These are phyloP conservation scores for Astrothelium subdiscretum DNA, from an alignment of 495 filamentous ascomycete genomes.

Conservation along the genomic window DNA sequence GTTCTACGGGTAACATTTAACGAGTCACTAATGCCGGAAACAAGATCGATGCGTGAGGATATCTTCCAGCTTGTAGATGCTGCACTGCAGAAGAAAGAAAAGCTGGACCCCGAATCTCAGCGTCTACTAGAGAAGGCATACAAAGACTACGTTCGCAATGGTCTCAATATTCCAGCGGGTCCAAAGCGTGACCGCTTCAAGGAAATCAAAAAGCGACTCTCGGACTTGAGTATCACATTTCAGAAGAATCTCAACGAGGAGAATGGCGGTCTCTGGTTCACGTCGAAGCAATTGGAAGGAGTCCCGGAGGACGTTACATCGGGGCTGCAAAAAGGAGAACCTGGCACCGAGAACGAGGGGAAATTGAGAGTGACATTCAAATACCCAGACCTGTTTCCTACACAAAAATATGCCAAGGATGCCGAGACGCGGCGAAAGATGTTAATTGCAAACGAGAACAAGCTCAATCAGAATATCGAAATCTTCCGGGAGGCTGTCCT, in stretches of 20 bases:
- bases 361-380: conserved; percentile 58
- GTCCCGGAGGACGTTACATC: conserved; percentile 51
- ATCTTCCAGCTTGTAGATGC: conserved; percentile 52
- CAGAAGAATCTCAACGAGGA: conserved; percentile 62
- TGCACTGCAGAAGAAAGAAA: conserved; percentile 42
- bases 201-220: conserved; percentile 61
- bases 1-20: neutral
- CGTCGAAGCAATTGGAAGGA: conserved; percentile 47
- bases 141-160: conserved; percentile 53
- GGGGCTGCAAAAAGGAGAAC: conserved; percentile 28
- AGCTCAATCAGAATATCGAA: conserved; percentile 74
- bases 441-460: conserved; percentile 58
- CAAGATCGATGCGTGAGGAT: conserved; percentile 51
- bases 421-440: conserved; percentile 45
- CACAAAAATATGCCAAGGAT: conserved; percentile 50
- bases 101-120: conserved; percentile 51
- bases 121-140: conserved; percentile 57
- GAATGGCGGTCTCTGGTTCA: conserved; percentile 56
- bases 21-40: neutral
- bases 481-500: conserved; percentile 81
- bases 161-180: conserved; percentile 49
- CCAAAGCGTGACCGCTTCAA: conserved; percentile 54
- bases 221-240: conserved; percentile 53
- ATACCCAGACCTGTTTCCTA: conserved; percentile 57
- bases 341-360: conserved; percentile 39